Evolutionary conservation across 2,329 filamentous ascomycete genomes (phyloP), one percentile per base, ranked within the genome.

Genomic region (Torrubiellomyces zombiae): DNA sequence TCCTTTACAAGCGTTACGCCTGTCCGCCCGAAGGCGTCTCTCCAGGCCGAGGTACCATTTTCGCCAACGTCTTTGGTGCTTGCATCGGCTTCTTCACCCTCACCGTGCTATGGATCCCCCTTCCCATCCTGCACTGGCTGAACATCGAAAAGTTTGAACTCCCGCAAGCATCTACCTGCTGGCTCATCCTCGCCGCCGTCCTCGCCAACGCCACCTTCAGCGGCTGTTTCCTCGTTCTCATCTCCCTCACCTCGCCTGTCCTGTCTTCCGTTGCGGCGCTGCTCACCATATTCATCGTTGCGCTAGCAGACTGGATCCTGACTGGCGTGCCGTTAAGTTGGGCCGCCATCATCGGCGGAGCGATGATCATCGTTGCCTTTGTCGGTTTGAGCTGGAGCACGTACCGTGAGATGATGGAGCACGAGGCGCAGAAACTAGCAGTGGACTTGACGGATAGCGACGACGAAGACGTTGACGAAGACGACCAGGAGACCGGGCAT

Each of bases 221-320:
- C 8, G 89, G 89, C 14, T 81, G 75, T 12, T 95, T 95, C 58
- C 63, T 95, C 6, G 78, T 93, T 17, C 65, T 98, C 26, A 95
- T 98, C 43, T 83, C 75, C 10, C 63, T 98, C 15, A 98, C 89
- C 0, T 86, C 77, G 11, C 89, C 89, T 1, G 89, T 98, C 3
- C 61, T 98, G 4, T 86, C 77, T 29, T 91, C 79, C 11, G 89
- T 98, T 8, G 89, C 89, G 1, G 82, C 86, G 3, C 67, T 98
- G 16, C 61, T 98, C 23, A 98, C 89, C 13, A 98, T 98, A 37
- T 95, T 98, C 60, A 70, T 95, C 32, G 89, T 98, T 6, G 89
- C 86, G 1, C 58, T 95, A 16, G 80, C 80, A 28, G 89, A 98
- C 51, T 91, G 89, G 72, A 46, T 85, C 28, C 60, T 85, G 21